Conservation (phyloP, 257 asterid genomes). For the Striga asiatica region DNA sequence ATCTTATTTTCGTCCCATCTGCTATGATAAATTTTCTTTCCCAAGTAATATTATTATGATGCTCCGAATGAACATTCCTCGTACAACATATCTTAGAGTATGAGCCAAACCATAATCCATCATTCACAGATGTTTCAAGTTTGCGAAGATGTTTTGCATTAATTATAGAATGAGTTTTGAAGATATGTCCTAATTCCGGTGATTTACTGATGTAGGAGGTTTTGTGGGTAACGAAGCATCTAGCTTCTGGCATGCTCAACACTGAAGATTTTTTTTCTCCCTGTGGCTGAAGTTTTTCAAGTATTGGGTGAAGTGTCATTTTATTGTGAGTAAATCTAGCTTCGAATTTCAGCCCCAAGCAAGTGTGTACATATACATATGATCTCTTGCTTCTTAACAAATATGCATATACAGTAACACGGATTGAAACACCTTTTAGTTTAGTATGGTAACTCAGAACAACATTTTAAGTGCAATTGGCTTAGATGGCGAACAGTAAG, state of each 20-base stretch:
- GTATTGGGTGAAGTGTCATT: background rate
- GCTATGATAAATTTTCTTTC: no score
- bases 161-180: background rate
- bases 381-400: background rate
- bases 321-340: background rate
- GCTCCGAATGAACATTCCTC: no score
- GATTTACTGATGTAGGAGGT: background rate
- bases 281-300: background rate
- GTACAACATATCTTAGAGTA: background rate
- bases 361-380: slow-evolving; percentile 1
- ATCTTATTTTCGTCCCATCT: no score
- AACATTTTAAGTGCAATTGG: no score
- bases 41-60: no score
- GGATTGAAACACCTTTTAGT: background rate
- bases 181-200: background rate
- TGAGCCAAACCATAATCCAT: background rate
- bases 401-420: background rate
- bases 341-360: background rate
- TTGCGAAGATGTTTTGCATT: background rate
- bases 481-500: no score
- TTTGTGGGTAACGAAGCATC: background rate
- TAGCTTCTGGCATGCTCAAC: slow-evolving; percentile 12
- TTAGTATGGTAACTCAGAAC: no score
- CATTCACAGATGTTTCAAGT: background rate
- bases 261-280: background rate